phyloP scores from a whole-genome alignment of 345 rosid species.

The Gossypium sturtianum region DNA sequence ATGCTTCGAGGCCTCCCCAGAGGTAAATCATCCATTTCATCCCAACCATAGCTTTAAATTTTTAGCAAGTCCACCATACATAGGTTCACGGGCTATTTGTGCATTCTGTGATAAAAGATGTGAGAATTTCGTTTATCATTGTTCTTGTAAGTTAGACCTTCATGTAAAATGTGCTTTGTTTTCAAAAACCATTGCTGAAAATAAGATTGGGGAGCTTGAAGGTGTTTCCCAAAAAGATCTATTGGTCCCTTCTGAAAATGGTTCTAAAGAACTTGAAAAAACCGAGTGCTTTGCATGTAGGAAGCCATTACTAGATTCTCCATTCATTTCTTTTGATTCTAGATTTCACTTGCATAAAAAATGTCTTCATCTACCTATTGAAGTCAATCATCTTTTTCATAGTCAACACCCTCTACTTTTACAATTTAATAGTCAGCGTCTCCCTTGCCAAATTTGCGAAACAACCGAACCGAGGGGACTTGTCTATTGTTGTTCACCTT shows the following conservation, averaged over 20 bases:
- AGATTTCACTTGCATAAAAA: not conserved
- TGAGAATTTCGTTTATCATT: no score
- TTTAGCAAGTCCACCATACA: not conserved
- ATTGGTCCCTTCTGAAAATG: not conserved
- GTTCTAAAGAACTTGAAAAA: not conserved
- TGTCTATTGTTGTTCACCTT: no score
- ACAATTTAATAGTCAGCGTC: not conserved
- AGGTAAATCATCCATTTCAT: not conserved
- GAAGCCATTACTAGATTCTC: not conserved
- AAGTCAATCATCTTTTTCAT: no score
- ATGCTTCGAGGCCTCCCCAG: not conserved
- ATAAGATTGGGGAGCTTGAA: no score
- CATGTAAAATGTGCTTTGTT: no score
- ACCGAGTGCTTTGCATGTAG: not conserved
- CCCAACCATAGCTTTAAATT: no score
- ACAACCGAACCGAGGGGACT: no score
- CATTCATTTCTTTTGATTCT: not conserved
- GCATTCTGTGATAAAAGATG: no score
- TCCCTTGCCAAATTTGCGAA: no score
- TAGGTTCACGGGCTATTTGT: not conserved
- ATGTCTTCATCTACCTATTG: not conserved
- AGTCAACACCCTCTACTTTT: no score
- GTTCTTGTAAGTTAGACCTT: no score
- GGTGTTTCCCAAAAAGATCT: not conserved
- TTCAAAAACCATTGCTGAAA: no score